A percentile compares a stretch with the other conserved stretches of the same genome.
These are phyloP conservation scores for Globisporangium rhizosaccharum DNA, from an alignment of 352 stramenopile species.

Conservation along the genomic window DNA sequence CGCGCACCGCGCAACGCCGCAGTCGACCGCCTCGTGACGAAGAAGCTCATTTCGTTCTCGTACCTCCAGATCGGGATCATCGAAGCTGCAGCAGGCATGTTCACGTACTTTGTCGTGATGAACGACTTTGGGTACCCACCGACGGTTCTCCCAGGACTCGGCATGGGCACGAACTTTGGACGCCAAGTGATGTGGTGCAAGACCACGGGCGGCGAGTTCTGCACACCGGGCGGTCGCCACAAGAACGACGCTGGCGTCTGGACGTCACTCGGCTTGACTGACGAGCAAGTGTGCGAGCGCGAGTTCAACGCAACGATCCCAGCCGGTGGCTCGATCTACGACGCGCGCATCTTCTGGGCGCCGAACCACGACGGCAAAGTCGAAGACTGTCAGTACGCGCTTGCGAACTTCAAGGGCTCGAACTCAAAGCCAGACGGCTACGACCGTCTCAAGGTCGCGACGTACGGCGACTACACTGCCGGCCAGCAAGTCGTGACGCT, in stretches of 20 bases:
- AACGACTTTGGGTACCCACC: slow-evolving; percentile 86
- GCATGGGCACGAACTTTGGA: slow-evolving; percentile 50
- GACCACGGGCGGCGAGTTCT: slow-evolving; percentile 53
- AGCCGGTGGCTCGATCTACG: slow-evolving; percentile 20
- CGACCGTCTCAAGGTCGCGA: slow-evolving; percentile 19
- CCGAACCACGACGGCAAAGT: slow-evolving; percentile 40
- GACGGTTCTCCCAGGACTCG: slow-evolving; percentile 47
- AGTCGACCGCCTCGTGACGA: slow-evolving; percentile 84
- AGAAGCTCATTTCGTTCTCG: slow-evolving; percentile 86
- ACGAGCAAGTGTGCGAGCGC: slow-evolving; percentile 15
- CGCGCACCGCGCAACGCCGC: slow-evolving; percentile 71
- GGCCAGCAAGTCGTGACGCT: slow-evolving; percentile 27
- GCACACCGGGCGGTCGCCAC: slow-evolving; percentile 28
- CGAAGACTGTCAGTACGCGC: slow-evolving; percentile 50
- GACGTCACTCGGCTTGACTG: slow-evolving; percentile 15
- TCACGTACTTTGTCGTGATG: slow-evolving; percentile 84
- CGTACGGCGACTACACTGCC: slow-evolving; percentile 31
- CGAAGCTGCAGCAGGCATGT: slow-evolving; percentile 82
- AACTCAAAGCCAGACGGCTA: slow-evolving; percentile 20
- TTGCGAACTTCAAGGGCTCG: slow-evolving; percentile 46
- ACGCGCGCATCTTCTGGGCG: slow-evolving; percentile 56
- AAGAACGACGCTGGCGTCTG: slow-evolving; percentile 15
- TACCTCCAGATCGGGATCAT: slow-evolving; percentile 89
- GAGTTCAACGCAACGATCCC: slow-evolving; percentile 29
- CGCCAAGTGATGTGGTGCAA: slow-evolving; percentile 75